phyloP scores from a whole-genome alignment of 768 basidiomycete genomes.

The Mycena floridula region DNA sequence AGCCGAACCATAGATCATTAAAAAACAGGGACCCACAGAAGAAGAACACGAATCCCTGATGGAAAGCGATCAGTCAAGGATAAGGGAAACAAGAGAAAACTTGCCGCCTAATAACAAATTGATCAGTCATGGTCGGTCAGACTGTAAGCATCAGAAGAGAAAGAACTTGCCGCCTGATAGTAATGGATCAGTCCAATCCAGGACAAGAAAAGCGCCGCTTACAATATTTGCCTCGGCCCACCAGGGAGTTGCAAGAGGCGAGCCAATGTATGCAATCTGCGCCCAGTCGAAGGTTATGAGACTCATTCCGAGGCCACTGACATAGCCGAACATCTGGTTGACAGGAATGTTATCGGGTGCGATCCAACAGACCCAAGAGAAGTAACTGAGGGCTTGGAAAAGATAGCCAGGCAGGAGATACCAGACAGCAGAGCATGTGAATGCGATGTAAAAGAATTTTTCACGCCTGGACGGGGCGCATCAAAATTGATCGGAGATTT shows the following conservation, averaged over 20 bases:
- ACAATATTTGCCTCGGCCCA: slow-evolving; percentile 74
- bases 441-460: slow-evolving; percentile 68
- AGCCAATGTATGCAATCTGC: slow-evolving; percentile 58
- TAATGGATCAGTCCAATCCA: no score
- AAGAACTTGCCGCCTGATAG: no score
- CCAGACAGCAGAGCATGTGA: slow-evolving; percentile 53
- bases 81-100: no score
- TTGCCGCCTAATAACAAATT: no score
- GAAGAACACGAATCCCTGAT: slow-evolving; percentile 66
- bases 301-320: slow-evolving; percentile 54
- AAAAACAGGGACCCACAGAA: slow-evolving; percentile 42
- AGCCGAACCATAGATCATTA: not conserved
- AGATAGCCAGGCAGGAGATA: slow-evolving; percentile 71
- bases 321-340: slow-evolving; percentile 67
- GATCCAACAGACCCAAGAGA: slow-evolving; percentile 63
- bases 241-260: slow-evolving; percentile 76
- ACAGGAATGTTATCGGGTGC: slow-evolving; percentile 61
- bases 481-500: no score
- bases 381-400: slow-evolving; percentile 59
- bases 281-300: slow-evolving; percentile 80
- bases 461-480: no score
- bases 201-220: no score
- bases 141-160: no score
- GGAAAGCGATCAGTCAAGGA: no score
- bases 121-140: no score